Conservation (phyloP, 2,329 filamentous ascomycete species). For the Drechslerella stenobrocha region DNA sequence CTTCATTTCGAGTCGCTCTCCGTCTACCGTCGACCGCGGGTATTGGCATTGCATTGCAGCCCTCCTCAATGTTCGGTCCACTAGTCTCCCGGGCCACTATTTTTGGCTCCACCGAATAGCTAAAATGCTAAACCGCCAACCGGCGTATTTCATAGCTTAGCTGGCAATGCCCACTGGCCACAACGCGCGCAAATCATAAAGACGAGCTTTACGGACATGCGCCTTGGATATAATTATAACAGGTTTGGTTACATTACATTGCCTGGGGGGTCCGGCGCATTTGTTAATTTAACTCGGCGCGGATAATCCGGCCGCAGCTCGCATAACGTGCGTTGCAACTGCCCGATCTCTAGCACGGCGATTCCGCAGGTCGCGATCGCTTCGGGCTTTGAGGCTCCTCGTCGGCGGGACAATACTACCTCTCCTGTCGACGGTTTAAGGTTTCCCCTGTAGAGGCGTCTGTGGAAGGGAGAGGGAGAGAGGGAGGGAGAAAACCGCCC, state of each 20-base stretch:
- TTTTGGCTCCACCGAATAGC: slow-evolving; percentile 23
- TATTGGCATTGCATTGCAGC: not conserved
- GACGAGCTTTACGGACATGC: not conserved
- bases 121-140: not conserved
- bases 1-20: too few relatives aligned
- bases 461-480: not conserved
- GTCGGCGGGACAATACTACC: slow-evolving; percentile 45
- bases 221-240: slow-evolving; percentile 6
- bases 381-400: slow-evolving; percentile 42
- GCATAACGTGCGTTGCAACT: slow-evolving; percentile 9
- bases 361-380: slow-evolving; percentile 17
- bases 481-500: too few relatives aligned
- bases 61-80: not conserved
- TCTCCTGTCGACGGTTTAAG: slow-evolving; percentile 23
- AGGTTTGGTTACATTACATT: not conserved
- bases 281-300: slow-evolving; percentile 18
- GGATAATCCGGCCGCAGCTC: slow-evolving; percentile 45
- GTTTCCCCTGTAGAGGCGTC: slow-evolving; percentile 2
- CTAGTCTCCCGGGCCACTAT: slow-evolving; percentile 24
- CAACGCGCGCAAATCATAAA: not conserved
- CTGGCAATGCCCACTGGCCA: not conserved
- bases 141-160: not conserved
- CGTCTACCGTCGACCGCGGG: not conserved
- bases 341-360: slow-evolving; percentile 16
- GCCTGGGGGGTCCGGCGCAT: not conserved